Percentiles rank a stretch among this genome's conserved stretches.
These are phyloP conservation scores for Groenewaldozyma auringiensis DNA, from an alignment of 1,139 yeast genomes.

Conservation along the genomic window DNA sequence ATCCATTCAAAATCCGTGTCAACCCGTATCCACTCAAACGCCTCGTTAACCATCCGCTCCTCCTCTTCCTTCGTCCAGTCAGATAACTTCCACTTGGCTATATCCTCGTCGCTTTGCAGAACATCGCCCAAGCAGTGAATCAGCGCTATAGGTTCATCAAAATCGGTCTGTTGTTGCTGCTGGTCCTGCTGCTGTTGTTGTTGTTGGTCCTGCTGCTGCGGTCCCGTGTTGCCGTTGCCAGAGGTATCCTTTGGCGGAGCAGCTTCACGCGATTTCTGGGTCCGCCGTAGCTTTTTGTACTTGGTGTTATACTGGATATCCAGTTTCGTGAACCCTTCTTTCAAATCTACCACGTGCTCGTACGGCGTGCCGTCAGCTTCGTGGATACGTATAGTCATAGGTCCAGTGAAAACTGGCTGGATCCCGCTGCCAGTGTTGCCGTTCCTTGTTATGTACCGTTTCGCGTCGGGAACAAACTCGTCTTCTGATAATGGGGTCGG, in stretches of 20 bases:
- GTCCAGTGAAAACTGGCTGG: slow-evolving; percentile 49
- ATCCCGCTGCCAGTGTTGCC: slow-evolving; percentile 13
- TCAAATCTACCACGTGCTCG: slow-evolving; percentile 90
- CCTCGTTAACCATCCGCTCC: slow-evolving; percentile 63
- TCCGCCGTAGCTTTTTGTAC: slow-evolving; percentile 64
- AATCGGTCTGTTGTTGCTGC: background rate
- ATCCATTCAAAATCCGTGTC: slow-evolving; percentile 99
- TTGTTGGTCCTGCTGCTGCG: background rate
- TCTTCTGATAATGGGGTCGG: slow-evolving; percentile 33
- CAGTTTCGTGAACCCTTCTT: slow-evolving; percentile 74
- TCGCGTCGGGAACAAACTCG: slow-evolving; percentile 37
- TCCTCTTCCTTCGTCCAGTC: slow-evolving; percentile 73
- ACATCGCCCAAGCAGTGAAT: slow-evolving; percentile 74
- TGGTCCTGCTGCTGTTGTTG: background rate
- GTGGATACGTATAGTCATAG: slow-evolving; percentile 93
- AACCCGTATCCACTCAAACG: slow-evolving; percentile 94
- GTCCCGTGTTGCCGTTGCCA: slow-evolving; percentile 8
- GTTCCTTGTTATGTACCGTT: slow-evolving; percentile 23
- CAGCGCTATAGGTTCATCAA: slow-evolving; percentile 26
- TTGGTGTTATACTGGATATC: slow-evolving; percentile 95
- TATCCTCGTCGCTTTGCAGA: slow-evolving; percentile 50
- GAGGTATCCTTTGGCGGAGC: slow-evolving; percentile 4
- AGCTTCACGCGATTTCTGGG: slow-evolving; percentile 35
- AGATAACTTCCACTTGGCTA: slow-evolving; percentile 61
- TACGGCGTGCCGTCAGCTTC: slow-evolving; percentile 99